These are phyloP conservation scores for Venturia aucupariae DNA, from an alignment of 2,329 filamentous ascomycete genomes.

Conservation along the genomic window DNA sequence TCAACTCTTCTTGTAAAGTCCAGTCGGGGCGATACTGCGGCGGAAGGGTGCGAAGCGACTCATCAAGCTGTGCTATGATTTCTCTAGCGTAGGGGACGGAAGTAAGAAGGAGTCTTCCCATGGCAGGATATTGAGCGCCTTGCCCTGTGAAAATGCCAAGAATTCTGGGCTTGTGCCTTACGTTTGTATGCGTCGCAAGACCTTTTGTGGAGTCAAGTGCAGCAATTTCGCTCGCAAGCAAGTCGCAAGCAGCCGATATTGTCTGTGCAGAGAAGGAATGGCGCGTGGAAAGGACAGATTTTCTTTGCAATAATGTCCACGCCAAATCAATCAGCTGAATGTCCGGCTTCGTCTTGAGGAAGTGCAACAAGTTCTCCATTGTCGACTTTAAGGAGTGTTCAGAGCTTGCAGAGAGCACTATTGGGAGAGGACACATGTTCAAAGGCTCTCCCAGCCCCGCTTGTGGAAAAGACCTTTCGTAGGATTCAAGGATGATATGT, in stretches of 20 bases:
- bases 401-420: constrained; percentile 22
- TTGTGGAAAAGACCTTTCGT: not conserved
- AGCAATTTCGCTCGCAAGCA: not conserved
- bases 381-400: not conserved
- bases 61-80: constrained; percentile 17
- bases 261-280: not conserved
- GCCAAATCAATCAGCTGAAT: not conserved
- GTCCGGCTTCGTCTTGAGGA: not conserved
- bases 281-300: not conserved
- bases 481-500: constrained; percentile 21
- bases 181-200: not conserved
- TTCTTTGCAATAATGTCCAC: constrained; percentile 5
- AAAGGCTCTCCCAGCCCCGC: not conserved
- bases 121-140: constrained; percentile 25
- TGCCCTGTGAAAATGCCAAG: constrained; percentile 27
- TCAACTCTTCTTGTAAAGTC: constrained; percentile 19
- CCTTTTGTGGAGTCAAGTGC: not conserved
- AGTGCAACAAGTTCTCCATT: not conserved
- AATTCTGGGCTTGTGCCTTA: constrained; percentile 2
- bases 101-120: constrained; percentile 17
- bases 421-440: not conserved
- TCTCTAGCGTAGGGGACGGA: constrained; percentile 11
- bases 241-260: not conserved
- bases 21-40: constrained; percentile 18
- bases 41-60: not conserved